phyloP scores from a whole-genome alignment of 2,329 filamentous ascomycete species.

The Periconia sp. region DNA sequence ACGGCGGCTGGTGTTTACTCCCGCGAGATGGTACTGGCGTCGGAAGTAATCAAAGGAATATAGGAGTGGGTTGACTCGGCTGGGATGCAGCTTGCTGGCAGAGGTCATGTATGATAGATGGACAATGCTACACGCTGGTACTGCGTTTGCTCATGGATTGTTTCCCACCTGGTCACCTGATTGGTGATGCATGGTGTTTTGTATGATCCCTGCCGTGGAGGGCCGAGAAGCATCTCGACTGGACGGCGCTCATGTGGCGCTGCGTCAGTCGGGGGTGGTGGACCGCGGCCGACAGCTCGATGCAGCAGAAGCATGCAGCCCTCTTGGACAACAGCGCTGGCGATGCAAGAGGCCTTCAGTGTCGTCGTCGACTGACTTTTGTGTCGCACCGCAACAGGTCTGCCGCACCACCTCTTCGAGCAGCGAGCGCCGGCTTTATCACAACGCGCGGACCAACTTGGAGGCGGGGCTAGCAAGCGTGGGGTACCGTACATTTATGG shows the following conservation, averaged over 20 bases:
- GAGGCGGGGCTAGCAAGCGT: neutral
- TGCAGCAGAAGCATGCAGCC: neutral
- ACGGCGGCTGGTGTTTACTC: constrained; percentile 6
- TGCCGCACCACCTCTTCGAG: too few species aligned
- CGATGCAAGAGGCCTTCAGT: too few species aligned
- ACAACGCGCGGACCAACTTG: neutral
- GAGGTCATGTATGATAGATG: constrained; percentile 13
- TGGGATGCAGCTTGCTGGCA: neutral
- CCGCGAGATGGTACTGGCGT: constrained; percentile 2
- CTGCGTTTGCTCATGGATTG: neutral
- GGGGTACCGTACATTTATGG: neutral
- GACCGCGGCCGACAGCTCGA: constrained; percentile 7
- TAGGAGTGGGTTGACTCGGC: constrained; percentile 4
- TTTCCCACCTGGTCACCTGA: constrained; percentile 8
- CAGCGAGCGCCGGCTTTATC: neutral
- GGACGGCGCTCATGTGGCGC: neutral
- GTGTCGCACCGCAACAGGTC: too few species aligned
- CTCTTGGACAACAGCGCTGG: too few species aligned
- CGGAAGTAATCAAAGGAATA: constrained; percentile 2
- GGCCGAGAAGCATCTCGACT: constrained; percentile 9
- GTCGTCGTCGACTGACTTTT: too few species aligned
- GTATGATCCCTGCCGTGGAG: neutral
- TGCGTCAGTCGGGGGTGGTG: constrained; percentile 1
- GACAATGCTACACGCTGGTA: constrained; percentile 4
- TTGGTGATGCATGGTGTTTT: neutral